A percentile compares a stretch with the other conserved stretches of the same genome.
Evolutionary conservation across 257 asterid genomes (phyloP).

Genomic region (Rubia yunnanensis): DNA sequence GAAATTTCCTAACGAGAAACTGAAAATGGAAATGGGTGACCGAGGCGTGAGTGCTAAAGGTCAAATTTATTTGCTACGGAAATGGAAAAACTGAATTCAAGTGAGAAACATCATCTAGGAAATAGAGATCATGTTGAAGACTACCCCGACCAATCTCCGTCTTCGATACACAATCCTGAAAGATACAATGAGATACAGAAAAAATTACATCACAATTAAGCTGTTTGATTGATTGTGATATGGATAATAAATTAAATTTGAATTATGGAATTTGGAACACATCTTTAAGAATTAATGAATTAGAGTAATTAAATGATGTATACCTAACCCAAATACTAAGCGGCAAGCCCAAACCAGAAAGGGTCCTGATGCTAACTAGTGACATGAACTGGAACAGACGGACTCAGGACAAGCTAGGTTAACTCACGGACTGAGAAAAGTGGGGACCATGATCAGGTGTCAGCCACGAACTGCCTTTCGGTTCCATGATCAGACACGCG

Average conservation of each 20-base stretch:
- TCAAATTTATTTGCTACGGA: not conserved
- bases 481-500: too few relatives aligned
- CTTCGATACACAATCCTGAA: not conserved
- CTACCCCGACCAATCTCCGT: conserved; percentile 10
- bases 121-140: not conserved
- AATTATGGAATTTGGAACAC: not conserved
- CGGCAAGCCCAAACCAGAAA: too few relatives aligned
- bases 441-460: too few relatives aligned
- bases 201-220: not conserved
- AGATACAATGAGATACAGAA: not conserved
- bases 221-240: conserved; percentile 6
- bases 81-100: not conserved
- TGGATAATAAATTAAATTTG: conserved; percentile 1
- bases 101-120: not conserved
- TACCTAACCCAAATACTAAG: too few relatives aligned
- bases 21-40: not conserved
- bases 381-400: too few relatives aligned
- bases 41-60: not conserved
- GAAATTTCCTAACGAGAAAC: not conserved
- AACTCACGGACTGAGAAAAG: too few relatives aligned
- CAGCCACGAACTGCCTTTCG: too few relatives aligned
- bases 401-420: too few relatives aligned
- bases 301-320: too few relatives aligned
- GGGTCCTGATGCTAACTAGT: too few relatives aligned
- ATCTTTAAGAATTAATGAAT: not conserved